Evolutionary conservation across 2,329 filamentous ascomycete genomes (phyloP), one percentile per base, ranked within the genome.

Genomic region (Gnomoniopsis sp.): DNA sequence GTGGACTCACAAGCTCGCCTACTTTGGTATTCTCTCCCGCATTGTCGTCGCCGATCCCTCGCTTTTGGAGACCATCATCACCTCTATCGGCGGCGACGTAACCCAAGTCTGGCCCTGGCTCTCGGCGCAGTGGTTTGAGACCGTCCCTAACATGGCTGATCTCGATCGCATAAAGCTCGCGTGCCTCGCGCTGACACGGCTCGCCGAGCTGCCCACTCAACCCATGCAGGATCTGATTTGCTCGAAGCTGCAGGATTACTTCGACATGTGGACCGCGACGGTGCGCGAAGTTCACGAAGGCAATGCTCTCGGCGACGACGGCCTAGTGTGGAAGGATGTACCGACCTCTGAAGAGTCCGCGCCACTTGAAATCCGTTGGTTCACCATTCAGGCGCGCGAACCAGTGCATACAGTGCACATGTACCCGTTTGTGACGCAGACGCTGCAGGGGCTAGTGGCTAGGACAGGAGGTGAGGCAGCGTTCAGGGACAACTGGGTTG

Each of bases 21-120:
- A 96, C 71, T 89, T 96, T 68, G 84, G 86, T 4, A 86, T 98
- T 2, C 79, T 99, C 2, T 88, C 91, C 2, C 88, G 93, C 1
- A 81, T 98, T 17, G 84, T 88, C 0, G 75, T 96, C 2, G 86
- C 87, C 1, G 88, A 89, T 41, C 90, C 93, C 1, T 74, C 74
- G 2, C 77, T 89, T 2, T 88, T 96, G 64, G 76, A 87, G 4
- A 78, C 83, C 19, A 76, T 86, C 71, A 71, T 88, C 19, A 72
- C 72, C 19, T 74, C 76, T 3, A 74, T 80, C 60, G 77, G 76
- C 4, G 69, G 69, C 17, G 67, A 69, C 8, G 63, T 84, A 3
- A 77, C 81, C 3, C 74, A 78, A 47, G 77, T 83, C 8, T 88
- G 84, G 84, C 66, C 68, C 7, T 88, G 85, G 85, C 75, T 88